Evolutionary conservation across 2,329 filamentous ascomycete species (phyloP), one percentile per base, ranked within the genome.

Genomic region (Diplodia mutila): DNA sequence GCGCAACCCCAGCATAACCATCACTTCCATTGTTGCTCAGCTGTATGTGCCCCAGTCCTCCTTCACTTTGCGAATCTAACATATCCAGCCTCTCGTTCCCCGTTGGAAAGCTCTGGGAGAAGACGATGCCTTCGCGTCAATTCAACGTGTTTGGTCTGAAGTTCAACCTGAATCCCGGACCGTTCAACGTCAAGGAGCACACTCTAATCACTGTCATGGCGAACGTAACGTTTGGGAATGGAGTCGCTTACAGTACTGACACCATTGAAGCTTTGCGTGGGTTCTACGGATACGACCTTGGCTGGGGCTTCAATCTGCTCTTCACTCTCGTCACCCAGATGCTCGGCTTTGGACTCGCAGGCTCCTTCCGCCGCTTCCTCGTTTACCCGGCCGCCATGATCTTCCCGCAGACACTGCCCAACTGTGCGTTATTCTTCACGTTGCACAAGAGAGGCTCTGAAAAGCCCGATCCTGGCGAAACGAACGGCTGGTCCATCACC

Each of bases 131-230:
- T 73, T 84, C 59, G 71, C 87, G 69, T 12, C 42, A 55, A 37
- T 67, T 67, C 49, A 42, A 55, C 2, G 2, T 57, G 25, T 54
- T 61, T 27, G 48, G 66, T 9, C 16, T 55, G 16, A 39, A 54
- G 18, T 67, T 54, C 27, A 54, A 27, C 70, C 77, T 88, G 23
- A 83, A 83, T 82, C 77, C 86, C 0, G 85, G 86, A 16, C 84
- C 82, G 16, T 89, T 88, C 78, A 89, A 87, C 76, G 84, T 83
- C 75, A 89, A 88, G 78, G 86, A 89, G 73, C 86, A 88, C 72
- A 84, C 86, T 57, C 79, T 88, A 42, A 87, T 88, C 71, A 85
- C 87, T 29, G 84, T 87, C 74, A 89, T 89, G 87, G 87, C 86
- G 2, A 88, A 88, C 75, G 75, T 75, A 27, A 73, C 73, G 8